These are phyloP conservation scores for Exobasidium rhododendri DNA, from an alignment of 1,284 basidiomycete species.

Conservation along the genomic window DNA sequence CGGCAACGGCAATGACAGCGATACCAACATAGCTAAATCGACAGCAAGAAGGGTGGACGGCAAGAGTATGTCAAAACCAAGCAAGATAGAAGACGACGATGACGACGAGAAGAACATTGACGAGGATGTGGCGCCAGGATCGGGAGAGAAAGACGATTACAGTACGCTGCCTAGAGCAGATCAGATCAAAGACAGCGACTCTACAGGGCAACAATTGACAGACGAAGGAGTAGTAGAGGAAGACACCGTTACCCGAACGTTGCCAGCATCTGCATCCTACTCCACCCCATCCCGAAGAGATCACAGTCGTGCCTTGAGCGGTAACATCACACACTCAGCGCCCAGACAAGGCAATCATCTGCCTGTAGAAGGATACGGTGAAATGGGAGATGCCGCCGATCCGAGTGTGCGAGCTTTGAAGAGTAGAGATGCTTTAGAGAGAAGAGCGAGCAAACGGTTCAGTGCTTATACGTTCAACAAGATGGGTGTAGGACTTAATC, in stretches of 20 bases:
- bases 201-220: neutral
- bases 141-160: neutral
- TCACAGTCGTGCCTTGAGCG: neutral
- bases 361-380: neutral
- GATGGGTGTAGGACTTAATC: conserved; percentile 64
- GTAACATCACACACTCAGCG: neutral
- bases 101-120: neutral
- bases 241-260: neutral
- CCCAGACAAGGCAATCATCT: neutral
- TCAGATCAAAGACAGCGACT: no score
- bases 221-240: neutral
- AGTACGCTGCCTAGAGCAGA: neutral
- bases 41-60: neutral
- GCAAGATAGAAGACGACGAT: neutral
- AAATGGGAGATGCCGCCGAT: conserved; percentile 63
- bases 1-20: neutral
- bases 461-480: conserved; percentile 93
- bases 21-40: neutral
- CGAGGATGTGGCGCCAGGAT: neutral
- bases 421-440: conserved; percentile 78
- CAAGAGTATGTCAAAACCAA: neutral
- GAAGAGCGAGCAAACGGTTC: conserved; percentile 91
- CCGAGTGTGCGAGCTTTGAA: conserved; percentile 84
- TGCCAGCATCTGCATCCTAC: neutral
- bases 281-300: neutral